Percentiles rank a stretch among this genome's conserved stretches.
Conservation (phyloP, 176 grass and related monocot genomes). For the Bromus sterilis region DNA sequence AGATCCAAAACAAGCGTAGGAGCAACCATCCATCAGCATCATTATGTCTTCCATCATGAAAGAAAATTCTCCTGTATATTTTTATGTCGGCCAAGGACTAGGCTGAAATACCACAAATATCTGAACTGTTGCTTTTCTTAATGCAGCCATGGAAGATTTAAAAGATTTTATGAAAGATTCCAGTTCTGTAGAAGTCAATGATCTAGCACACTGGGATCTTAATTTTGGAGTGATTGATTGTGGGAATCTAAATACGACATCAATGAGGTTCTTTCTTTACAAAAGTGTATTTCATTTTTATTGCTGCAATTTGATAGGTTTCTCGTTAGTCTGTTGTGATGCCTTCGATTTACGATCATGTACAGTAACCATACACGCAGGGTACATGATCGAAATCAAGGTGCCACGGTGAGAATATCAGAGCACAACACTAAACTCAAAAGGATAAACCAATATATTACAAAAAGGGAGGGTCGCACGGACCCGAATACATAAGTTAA, state of each 20-base stretch:
- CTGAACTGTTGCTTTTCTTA: slow-evolving; percentile 1
- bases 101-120: background rate
- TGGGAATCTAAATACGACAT: slow-evolving; percentile 93
- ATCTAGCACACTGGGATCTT: slow-evolving; percentile 76
- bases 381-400: too few species aligned
- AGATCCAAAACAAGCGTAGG: background rate
- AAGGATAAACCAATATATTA: too few species aligned
- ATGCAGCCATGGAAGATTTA: slow-evolving; percentile 87
- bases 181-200: slow-evolving; percentile 72
- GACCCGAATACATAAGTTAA: too few species aligned
- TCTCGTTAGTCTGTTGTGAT: too few species aligned
- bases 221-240: slow-evolving; percentile 92
- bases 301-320: background rate
- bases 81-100: background rate
- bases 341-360: too few species aligned
- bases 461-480: too few species aligned
- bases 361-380: too few species aligned
- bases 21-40: background rate
- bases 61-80: background rate
- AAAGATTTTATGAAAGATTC: slow-evolving; percentile 61
- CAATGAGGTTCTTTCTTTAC: slow-evolving; percentile 56
- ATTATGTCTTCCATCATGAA: background rate
- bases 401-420: too few species aligned
- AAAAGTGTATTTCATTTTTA: background rate
- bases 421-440: too few species aligned